Percentiles rank a stretch among this genome's conserved stretches.
Evolutionary conservation across 306 rosid genomes (phyloP).

Genomic region (Trifolium repens): DNA sequence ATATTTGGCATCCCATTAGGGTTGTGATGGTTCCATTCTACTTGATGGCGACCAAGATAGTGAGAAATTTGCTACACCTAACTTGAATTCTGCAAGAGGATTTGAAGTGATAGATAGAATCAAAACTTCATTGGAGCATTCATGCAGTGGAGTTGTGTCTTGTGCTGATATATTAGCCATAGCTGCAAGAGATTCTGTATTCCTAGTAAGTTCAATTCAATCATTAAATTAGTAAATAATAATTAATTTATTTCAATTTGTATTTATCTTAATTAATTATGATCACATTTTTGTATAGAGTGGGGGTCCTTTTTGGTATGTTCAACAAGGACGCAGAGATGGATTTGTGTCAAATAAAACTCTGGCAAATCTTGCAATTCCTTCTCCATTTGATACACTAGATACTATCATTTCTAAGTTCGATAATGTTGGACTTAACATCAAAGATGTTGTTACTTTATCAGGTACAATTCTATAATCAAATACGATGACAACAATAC

Average conservation of each 20-base stretch:
- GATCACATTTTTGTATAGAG: slow-evolving; percentile 50
- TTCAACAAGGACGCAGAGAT: slow-evolving; percentile 76
- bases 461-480: slow-evolving; percentile 51
- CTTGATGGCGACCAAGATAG: slow-evolving; percentile 54
- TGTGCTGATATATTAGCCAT: slow-evolving; percentile 82
- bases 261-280: slow-evolving; percentile 20
- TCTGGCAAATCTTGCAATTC: slow-evolving; percentile 56
- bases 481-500: too few species aligned
- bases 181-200: slow-evolving; percentile 77
- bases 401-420: slow-evolving; percentile 56
- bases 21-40: slow-evolving; percentile 78
- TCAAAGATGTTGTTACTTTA: slow-evolving; percentile 63
- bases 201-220: slow-evolving; percentile 52
- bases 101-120: slow-evolving; percentile 71
- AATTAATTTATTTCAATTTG: background rate
- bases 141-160: slow-evolving; percentile 75
- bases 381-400: slow-evolving; percentile 59
- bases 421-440: slow-evolving; percentile 54
- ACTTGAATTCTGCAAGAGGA: slow-evolving; percentile 72
- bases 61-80: slow-evolving; percentile 68
- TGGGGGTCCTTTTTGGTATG: slow-evolving; percentile 75
- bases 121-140: slow-evolving; percentile 70
- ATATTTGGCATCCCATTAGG: slow-evolving; percentile 44
- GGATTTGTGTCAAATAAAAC: slow-evolving; percentile 59
- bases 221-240: background rate